phyloP scores from a whole-genome alignment of 2,329 filamentous ascomycete genomes.

The Hysterium pulicare region DNA sequence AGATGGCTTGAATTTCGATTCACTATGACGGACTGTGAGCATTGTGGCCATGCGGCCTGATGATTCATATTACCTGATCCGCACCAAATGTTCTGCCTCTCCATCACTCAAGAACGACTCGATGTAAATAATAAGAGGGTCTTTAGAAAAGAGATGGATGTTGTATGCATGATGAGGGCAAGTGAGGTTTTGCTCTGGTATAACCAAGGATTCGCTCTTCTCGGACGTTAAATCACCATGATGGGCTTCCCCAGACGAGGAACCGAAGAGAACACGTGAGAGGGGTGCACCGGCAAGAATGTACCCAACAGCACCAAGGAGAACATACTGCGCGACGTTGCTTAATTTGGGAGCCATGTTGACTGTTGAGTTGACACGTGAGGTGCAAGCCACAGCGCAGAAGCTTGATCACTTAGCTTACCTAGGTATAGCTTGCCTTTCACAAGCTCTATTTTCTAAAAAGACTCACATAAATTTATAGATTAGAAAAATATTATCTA shows the following conservation, averaged over 20 bases:
- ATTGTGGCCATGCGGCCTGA: background rate
- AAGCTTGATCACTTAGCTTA: too few relatives aligned
- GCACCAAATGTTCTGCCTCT: conserved; percentile 51
- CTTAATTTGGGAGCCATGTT: background rate
- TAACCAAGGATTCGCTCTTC: conserved; percentile 37
- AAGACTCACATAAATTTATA: too few relatives aligned
- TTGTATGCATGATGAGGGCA: conserved; percentile 39
- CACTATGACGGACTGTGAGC: conserved; percentile 22
- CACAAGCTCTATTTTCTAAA: too few relatives aligned
- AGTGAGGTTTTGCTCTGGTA: conserved; percentile 36
- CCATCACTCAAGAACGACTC: conserved; percentile 50
- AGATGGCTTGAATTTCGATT: conserved; percentile 51
- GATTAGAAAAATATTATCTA: too few relatives aligned
- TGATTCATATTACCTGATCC: conserved; percentile 46
- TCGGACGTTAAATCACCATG: conserved; percentile 13
- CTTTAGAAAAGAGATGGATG: conserved; percentile 50
- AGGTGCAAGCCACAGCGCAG: too few relatives aligned
- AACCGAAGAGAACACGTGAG: conserved; percentile 14
- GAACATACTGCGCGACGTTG: conserved; percentile 26
- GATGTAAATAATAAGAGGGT: conserved; percentile 58
- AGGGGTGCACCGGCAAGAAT: conserved; percentile 36
- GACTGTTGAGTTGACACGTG: too few relatives aligned
- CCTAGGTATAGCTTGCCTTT: too few relatives aligned
- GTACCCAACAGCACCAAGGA: conserved; percentile 28
- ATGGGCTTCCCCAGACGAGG: too few relatives aligned